These are phyloP conservation scores for Trichoderma virens DNA, from an alignment of 495 filamentous ascomycete species.

Conservation along the genomic window DNA sequence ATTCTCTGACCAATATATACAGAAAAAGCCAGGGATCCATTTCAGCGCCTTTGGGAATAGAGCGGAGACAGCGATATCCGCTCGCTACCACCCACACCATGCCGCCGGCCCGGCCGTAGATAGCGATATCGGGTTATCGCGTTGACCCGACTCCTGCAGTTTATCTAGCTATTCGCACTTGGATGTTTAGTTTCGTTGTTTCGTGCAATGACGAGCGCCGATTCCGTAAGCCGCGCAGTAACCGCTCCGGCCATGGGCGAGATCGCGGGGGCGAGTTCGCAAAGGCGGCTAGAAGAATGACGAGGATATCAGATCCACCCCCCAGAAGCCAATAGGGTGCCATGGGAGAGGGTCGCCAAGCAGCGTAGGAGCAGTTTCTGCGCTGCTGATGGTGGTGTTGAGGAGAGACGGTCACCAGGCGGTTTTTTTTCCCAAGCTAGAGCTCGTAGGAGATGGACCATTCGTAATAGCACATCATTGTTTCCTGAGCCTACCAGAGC, in stretches of 20 bases:
- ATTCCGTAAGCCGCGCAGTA: neutral
- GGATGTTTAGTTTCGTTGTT: too few species aligned
- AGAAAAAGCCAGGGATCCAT: neutral
- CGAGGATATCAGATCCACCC: conserved; percentile 2
- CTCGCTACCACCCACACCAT: neutral
- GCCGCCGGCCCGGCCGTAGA: neutral
- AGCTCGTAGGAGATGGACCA: neutral
- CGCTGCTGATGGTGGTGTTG: neutral
- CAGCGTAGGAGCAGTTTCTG: neutral
- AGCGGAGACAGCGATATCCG: neutral
- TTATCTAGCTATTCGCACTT: neutral
- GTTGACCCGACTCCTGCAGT: neutral
- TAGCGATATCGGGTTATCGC: conserved; percentile 5
- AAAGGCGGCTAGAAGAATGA: neutral
- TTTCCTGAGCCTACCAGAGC: neutral
- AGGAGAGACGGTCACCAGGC: neutral
- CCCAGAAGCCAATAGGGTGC: neutral
- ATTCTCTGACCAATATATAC: neutral
- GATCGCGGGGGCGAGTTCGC: neutral
- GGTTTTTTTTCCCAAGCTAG: neutral
- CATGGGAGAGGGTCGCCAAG: neutral
- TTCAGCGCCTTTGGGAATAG: neutral
- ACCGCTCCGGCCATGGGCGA: neutral
- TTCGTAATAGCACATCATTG: neutral
- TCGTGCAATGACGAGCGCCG: too few species aligned